phyloP scores from a whole-genome alignment of 345 rosid species.

The Mallotus nudiflorus region DNA sequence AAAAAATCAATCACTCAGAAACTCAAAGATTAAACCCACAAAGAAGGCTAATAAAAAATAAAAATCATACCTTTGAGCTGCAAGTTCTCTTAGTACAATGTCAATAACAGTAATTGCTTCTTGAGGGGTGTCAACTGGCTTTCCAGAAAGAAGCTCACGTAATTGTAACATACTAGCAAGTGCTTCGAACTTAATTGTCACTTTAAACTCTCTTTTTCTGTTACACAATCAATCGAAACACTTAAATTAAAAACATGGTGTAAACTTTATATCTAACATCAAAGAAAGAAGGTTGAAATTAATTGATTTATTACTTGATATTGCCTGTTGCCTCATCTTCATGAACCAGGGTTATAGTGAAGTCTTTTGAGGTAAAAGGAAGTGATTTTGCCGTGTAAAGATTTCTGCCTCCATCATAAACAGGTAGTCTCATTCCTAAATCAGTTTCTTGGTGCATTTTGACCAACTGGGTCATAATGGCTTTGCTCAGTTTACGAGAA shows the following conservation, averaged over 20 bases:
- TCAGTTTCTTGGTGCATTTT: constrained; percentile 29
- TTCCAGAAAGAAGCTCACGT: constrained; percentile 33
- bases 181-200: constrained; percentile 38
- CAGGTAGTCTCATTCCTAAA: constrained; percentile 43
- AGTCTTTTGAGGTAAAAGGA: constrained; percentile 39
- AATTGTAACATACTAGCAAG: constrained; percentile 32
- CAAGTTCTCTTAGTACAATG: constrained; percentile 37
- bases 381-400: constrained; percentile 41
- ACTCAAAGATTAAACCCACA: constrained; percentile 1
- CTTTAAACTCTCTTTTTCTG: constrained; percentile 35
- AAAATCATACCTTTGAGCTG: constrained; percentile 25
- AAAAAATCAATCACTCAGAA: neutral
- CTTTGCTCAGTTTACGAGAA: constrained; percentile 30
- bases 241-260: neutral
- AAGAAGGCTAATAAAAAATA: neutral
- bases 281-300: no score
- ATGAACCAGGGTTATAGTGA: constrained; percentile 25
- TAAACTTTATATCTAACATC: neutral
- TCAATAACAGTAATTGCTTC: constrained; percentile 40
- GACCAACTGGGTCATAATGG: constrained; percentile 36
- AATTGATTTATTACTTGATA: constrained; percentile 20
- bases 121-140: constrained; percentile 41
- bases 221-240: neutral
- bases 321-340: constrained; percentile 32
- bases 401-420: constrained; percentile 40